Percentiles rank a stretch among this genome's conserved stretches.
Conservation (phyloP, 345 rosid species). For the sweet orange (Citrus sinensis) region DVS_A1.0 CM039165.1:37921001-37921500, state of each 20-base stretch:
- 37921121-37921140: conserved; percentile 73
- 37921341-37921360: conserved; percentile 52
- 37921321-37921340: conserved; percentile 54
- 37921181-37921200: too few relatives aligned
- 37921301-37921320: conserved; percentile 52
- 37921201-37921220: neutral
- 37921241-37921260: neutral
- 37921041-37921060: conserved; percentile 55
- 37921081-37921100: conserved; percentile 66
- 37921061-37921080: conserved; percentile 53
- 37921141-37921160: conserved; percentile 19
- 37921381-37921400: conserved; percentile 51
- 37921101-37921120: conserved; percentile 69
- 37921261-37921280: conserved; percentile 27
- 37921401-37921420: conserved; percentile 51
- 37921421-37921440: conserved; percentile 59
- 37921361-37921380: conserved; percentile 45
- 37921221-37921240: neutral
- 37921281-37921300: conserved; percentile 80
- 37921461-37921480: neutral
- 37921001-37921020: conserved; percentile 22
- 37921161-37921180: neutral
- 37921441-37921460: conserved; percentile 40
- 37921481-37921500: neutral
- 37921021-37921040: conserved; percentile 59